These are phyloP conservation scores for Selenicereus undatus DNA, from an alignment of 148 eudicot species.

Conservation along the genomic window DNA sequence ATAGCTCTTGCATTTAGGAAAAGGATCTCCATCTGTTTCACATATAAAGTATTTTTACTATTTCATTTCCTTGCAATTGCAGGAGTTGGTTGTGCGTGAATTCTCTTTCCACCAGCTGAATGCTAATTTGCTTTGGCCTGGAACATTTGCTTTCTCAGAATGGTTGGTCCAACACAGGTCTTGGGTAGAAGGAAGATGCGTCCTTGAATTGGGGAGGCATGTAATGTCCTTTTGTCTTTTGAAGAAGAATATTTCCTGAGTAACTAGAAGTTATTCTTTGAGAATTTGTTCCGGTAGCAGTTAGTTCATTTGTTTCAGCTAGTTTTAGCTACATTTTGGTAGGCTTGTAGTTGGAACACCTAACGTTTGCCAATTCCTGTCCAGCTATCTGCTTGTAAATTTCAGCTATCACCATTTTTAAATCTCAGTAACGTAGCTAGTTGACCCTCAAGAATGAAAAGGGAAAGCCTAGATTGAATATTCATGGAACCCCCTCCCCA, in stretches of 20 bases:
- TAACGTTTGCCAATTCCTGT: background rate
- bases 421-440: background rate
- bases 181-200: conserved; percentile 62
- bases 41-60: background rate
- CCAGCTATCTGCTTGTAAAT: too few relatives aligned
- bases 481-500: background rate
- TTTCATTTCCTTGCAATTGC: conserved; percentile 29
- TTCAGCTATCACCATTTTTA: background rate
- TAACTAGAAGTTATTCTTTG: background rate
- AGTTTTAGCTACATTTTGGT: background rate
- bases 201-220: conserved; percentile 87
- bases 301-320: background rate
- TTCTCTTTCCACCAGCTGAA: conserved; percentile 92
- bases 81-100: conserved; percentile 86
- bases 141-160: conserved; percentile 90
- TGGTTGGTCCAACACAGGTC: conserved; percentile 79
- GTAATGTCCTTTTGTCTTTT: conserved; percentile 23
- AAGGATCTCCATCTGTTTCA: background rate
- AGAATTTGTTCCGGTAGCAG: background rate
- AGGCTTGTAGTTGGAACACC: background rate
- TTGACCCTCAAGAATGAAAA: background rate
- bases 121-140: conserved; percentile 98
- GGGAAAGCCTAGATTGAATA: too few relatives aligned
- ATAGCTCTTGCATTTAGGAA: background rate
- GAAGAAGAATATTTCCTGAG: background rate